phyloP scores from a whole-genome alignment of 176 grass and related monocot genomes.

The Hyparrhenia diplandra region DNA sequence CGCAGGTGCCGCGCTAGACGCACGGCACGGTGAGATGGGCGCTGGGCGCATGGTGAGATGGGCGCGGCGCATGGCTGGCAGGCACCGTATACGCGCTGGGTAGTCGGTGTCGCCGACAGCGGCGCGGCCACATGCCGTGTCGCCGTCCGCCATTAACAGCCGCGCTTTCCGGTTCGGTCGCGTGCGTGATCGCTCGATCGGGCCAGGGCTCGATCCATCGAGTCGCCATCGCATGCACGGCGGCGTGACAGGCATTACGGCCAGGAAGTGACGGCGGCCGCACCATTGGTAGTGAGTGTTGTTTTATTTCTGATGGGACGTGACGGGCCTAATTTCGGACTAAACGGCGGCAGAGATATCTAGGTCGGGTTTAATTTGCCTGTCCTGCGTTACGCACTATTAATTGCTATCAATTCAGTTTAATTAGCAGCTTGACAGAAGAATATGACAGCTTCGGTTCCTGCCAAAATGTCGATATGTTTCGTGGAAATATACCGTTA shows the following conservation, averaged over 20 bases:
- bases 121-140: slow-evolving; percentile 6
- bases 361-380: neutral
- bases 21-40: neutral
- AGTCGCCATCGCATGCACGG: neutral
- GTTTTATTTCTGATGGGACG: neutral
- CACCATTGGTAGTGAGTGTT: neutral
- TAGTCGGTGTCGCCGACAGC: slow-evolving; percentile 4
- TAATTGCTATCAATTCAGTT: neutral
- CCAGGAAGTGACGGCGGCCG: neutral
- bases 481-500: too few relatives aligned
- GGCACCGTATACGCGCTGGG: neutral
- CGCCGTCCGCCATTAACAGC: slow-evolving; percentile 11
- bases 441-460: neutral
- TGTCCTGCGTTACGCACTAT: neutral
- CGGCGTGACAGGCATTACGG: neutral
- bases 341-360: neutral
- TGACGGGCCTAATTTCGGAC: neutral
- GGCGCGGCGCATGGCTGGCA: neutral
- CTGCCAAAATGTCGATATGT: neutral
- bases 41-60: too few relatives aligned
- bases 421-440: neutral
- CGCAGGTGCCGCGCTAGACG: neutral
- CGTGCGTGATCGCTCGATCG: neutral
- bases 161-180: neutral
- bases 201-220: neutral